Evolutionary conservation across 805 yeast species (phyloP).

Genomic region (Tetrapisispora taiwanensis): DNA sequence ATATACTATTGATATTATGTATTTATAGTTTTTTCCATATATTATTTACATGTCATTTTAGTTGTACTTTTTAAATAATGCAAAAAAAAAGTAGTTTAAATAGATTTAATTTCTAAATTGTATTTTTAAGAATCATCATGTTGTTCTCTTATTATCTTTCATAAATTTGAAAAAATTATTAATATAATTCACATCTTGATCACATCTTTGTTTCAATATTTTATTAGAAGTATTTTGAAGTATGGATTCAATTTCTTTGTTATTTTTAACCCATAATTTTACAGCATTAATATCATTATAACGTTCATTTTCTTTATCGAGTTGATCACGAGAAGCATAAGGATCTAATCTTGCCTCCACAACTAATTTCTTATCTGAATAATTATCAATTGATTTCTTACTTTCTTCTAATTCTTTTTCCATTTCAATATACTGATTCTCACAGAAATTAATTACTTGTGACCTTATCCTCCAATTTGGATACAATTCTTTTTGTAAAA

Average conservation of each 20-base stretch:
- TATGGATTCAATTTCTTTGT: constrained; percentile 33
- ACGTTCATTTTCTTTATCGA: constrained; percentile 24
- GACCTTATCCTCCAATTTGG: constrained; percentile 40
- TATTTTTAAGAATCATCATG: no score
- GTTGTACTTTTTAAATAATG: no score
- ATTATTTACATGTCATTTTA: no score
- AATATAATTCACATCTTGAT: constrained; percentile 21
- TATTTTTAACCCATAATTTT: constrained; percentile 32
- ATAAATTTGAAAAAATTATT: constrained; percentile 10
- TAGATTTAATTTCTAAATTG: no score
- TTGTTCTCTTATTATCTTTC: not conserved
- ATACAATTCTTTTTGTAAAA: constrained; percentile 31
- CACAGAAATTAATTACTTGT: constrained; percentile 35
- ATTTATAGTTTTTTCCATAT: no score
- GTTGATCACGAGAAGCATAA: constrained; percentile 36
- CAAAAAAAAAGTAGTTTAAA: no score
- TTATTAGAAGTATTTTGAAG: constrained; percentile 30
- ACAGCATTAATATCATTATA: constrained; percentile 25
- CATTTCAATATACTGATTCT: constrained; percentile 24
- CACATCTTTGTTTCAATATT: constrained; percentile 31
- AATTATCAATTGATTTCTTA: constrained; percentile 8
- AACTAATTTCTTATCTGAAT: constrained; percentile 13
- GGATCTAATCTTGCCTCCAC: constrained; percentile 36
- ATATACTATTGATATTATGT: no score
- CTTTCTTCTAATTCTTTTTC: constrained; percentile 23